Evolutionary conservation across 495 filamentous ascomycete species (phyloP).

Genomic region (Sabuloglossum arenarium): DNA sequence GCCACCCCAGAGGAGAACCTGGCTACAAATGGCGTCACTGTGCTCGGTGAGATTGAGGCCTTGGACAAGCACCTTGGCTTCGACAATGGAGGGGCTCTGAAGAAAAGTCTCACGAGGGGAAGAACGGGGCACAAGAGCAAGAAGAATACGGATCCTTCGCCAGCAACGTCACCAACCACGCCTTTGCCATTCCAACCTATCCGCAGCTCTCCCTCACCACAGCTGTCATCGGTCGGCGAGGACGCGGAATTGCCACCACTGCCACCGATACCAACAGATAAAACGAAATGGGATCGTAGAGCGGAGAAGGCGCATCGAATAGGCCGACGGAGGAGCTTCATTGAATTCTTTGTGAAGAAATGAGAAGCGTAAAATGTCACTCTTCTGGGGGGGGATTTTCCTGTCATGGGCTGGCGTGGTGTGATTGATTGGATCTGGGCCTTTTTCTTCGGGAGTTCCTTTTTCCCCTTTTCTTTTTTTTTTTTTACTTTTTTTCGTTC

Average conservation of each 20-base stretch:
- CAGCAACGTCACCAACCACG: background rate
- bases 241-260: background rate
- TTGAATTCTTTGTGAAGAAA: constrained; percentile 23
- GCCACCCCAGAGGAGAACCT: constrained; percentile 46
- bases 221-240: background rate
- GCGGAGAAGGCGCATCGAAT: constrained; percentile 20
- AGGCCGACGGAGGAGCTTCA: constrained; percentile 29
- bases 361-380: background rate
- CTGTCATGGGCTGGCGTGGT: background rate
- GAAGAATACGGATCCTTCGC: constrained; percentile 2
- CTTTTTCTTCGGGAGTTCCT: too few species aligned
- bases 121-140: background rate
- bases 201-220: background rate
- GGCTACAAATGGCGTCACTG: constrained; percentile 46
- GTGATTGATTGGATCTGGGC: background rate
- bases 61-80: constrained; percentile 24
- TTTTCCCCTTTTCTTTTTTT: too few species aligned
- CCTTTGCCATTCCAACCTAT: background rate
- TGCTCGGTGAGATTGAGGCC: constrained; percentile 44
- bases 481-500: too few species aligned
- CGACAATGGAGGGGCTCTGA: constrained; percentile 11
- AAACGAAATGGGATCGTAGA: constrained; percentile 8
- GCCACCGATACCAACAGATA: background rate
- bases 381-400: background rate
- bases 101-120: constrained; percentile 11